Base-by-base conservation (phyloP, 768 basidiomycete genomes). In the Cystoderma amianthinum region DNA sequence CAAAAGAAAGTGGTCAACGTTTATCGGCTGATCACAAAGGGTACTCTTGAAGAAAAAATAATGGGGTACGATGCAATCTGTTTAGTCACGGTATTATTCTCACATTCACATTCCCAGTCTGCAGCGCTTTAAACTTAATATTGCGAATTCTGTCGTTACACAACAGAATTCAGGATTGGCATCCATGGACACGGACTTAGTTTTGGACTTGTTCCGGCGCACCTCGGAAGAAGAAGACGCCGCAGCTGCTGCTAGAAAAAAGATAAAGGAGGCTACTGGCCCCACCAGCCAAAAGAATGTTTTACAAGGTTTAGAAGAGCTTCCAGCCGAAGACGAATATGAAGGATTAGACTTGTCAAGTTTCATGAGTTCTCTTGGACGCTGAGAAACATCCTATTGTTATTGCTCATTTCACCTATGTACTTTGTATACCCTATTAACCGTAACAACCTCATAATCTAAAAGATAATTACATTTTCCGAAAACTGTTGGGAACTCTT, bases 1-100 rank as follows among this genome's bases (percentile, higher is more conserved):
- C 96, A 99, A 66, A 98, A 96, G 71, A 92, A 93, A 61, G 95
- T 98, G 11, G 96, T 99, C 20, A 98, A 98, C 51, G 96, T 99
- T 4, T 99, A 99, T 65, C 85, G 96, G 12, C 66, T 99, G 39
- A 91, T 99, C 51, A 98, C 94, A 10, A 87, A 94, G 56, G 96
- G 94, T 10, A 99, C 96, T 0, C 60, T 99, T 28, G 96, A 99
- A 61, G 96, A 98, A 61, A 98, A 98, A 64, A 99, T 99, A 49
- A 99, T 99, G 96, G 96, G 96, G 92, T 96, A 60, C 48, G 82
- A 65, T 7, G 18, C 39, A 16, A 9, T 16, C 12, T 16, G 10
- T 30, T 32, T 41, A 5, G 11, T 7, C 3, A 30, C 20, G 15
- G 5, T 19, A n/a, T n/a, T n/a, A n/a, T n/a, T n/a, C n/a, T n/a